These are phyloP conservation scores for Plasmodium relictum DNA, from an alignment of 169 alveolate species.

Conservation along the genomic window DNA sequence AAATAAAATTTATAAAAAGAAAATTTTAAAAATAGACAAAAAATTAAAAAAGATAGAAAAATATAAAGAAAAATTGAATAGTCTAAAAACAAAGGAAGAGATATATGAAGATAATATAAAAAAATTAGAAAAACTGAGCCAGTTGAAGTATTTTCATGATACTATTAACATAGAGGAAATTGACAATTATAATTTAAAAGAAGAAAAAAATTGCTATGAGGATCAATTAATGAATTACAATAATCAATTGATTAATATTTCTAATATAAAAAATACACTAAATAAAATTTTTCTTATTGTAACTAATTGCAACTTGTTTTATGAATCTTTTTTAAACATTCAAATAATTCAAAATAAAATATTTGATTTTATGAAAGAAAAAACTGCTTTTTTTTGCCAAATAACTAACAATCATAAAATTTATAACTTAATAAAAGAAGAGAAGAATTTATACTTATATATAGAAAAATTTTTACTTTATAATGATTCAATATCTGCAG, in stretches of 20 bases:
- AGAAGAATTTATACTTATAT: too few species aligned
- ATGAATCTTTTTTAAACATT: conserved; percentile 11
- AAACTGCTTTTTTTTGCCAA: neutral
- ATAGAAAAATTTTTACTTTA: neutral
- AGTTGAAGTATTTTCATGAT: conserved; percentile 34
- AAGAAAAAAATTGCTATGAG: neutral
- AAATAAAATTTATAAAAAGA: conserved; percentile 14
- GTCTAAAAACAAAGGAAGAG: conserved; percentile 13
- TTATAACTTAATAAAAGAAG: neutral
- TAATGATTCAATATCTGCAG: too few species aligned
- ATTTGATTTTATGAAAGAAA: neutral
- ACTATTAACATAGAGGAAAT: neutral
- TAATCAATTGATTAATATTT: conserved; percentile 11
- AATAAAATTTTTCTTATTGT: conserved; percentile 1
- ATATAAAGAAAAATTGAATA: conserved; percentile 33
- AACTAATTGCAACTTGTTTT: neutral
- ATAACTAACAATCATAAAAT: neutral
- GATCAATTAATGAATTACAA: conserved; percentile 19
- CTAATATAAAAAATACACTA: conserved; percentile 6
- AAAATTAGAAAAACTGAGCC: conserved; percentile 29
- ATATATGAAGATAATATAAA: conserved; percentile 18
- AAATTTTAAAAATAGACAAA: conserved; percentile 25
- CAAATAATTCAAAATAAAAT: conserved; percentile 20
- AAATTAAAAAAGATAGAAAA: conserved; percentile 18
- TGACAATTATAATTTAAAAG: conserved; percentile 10